These are phyloP conservation scores for Ajuga reptans DNA, from an alignment of 305 asterid species.

Conservation along the genomic window DNA sequence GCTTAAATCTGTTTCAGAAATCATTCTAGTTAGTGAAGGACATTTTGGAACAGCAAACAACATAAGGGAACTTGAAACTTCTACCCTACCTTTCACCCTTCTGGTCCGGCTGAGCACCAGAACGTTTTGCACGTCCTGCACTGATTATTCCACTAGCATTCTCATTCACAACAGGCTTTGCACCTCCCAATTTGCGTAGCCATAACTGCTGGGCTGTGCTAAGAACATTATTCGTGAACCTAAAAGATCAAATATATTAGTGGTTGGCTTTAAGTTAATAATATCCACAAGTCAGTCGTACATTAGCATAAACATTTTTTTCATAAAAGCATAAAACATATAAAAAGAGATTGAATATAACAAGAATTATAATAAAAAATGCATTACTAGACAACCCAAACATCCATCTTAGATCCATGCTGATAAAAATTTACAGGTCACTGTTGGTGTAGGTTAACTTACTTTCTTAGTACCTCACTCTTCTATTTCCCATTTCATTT, in stretches of 20 bases:
- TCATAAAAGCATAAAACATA: neutral
- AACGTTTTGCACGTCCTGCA: slow-evolving; percentile 93
- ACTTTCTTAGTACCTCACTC: neutral
- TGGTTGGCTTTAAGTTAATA: neutral
- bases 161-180: slow-evolving; percentile 73
- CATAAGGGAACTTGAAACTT: neutral
- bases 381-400: neutral
- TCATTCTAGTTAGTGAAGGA: slow-evolving; percentile 24
- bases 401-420: slow-evolving; percentile 8
- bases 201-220: slow-evolving; percentile 98
- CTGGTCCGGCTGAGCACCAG: slow-evolving; percentile 47
- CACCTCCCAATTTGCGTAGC: slow-evolving; percentile 95
- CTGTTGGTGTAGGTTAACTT: neutral
- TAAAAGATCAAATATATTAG: slow-evolving; percentile 20
- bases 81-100: slow-evolving; percentile 72
- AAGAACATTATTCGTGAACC: slow-evolving; percentile 94
- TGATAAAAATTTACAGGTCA: slow-evolving; percentile 1
- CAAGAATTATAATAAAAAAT: neutral
- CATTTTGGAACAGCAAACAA: slow-evolving; percentile 19
- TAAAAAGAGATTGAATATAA: neutral
- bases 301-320: neutral
- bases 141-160: slow-evolving; percentile 91
- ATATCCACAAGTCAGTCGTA: neutral
- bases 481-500: slow-evolving; percentile 6
- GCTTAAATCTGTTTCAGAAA: slow-evolving; percentile 58